Evolutionary conservation across 306 rosid species (phyloP).

Genomic region (Oemleria cerasiformis): DNA sequence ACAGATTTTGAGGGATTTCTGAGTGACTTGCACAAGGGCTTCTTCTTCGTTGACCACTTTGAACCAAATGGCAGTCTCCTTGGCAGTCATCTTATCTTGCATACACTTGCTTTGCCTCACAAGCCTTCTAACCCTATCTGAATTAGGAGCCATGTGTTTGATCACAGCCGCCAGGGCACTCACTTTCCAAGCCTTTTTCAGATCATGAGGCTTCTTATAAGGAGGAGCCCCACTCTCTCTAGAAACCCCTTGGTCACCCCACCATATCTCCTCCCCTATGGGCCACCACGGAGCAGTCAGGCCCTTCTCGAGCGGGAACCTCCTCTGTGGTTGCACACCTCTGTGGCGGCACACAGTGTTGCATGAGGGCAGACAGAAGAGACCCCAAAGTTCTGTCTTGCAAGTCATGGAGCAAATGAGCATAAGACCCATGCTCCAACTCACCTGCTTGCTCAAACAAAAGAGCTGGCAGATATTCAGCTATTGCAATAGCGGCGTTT

Average conservation of each 20-base stretch:
- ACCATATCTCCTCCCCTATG: constrained; percentile 49
- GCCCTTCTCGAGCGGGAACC: constrained; percentile 54
- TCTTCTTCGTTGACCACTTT: constrained; percentile 56
- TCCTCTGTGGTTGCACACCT: constrained; percentile 56
- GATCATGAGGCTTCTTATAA: constrained; percentile 59
- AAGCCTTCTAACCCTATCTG: constrained; percentile 41
- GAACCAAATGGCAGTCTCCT: constrained; percentile 52
- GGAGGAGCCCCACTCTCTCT: constrained; percentile 53
- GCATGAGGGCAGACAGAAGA: constrained; percentile 59
- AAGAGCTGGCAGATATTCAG: constrained; percentile 23
- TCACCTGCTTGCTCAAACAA: constrained; percentile 4
- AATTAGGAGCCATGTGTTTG: constrained; percentile 53
- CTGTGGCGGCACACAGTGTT: constrained; percentile 55
- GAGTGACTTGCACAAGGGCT: constrained; percentile 26
- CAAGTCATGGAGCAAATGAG: constrained; percentile 46
- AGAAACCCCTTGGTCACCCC: constrained; percentile 59
- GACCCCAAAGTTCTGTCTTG: constrained; percentile 67
- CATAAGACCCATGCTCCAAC: constrained; percentile 30
- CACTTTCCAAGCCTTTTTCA: constrained; percentile 67
- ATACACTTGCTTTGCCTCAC: constrained; percentile 51
- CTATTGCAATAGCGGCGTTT: constrained; percentile 33
- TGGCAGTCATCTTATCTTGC: constrained; percentile 62
- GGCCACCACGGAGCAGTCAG: constrained; percentile 84
- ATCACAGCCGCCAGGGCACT: constrained; percentile 52
- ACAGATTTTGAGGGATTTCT: constrained; percentile 31